phyloP scores from a whole-genome alignment of 768 basidiomycete species.

The Brasilioporus rufonigricans region DNA sequence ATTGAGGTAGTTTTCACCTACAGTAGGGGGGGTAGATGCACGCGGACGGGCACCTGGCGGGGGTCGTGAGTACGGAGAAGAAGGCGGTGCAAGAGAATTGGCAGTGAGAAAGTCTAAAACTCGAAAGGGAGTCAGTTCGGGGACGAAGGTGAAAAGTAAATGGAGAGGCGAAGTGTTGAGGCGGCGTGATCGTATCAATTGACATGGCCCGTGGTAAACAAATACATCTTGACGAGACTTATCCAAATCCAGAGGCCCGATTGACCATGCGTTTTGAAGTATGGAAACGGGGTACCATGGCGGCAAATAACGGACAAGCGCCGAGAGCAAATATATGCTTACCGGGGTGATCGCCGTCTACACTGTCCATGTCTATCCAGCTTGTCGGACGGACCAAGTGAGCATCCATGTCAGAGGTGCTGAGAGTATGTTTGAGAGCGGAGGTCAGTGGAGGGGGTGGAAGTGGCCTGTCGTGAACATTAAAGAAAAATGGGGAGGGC shows the following conservation, averaged over 20 bases:
- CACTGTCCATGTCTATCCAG: slow-evolving; percentile 23
- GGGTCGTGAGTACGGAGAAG: slow-evolving; percentile 33
- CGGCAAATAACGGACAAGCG: slow-evolving; percentile 5
- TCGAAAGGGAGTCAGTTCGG: slow-evolving; percentile 20
- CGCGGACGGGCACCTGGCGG: slow-evolving; percentile 36
- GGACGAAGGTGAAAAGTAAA: slow-evolving; percentile 16
- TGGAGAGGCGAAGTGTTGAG: slow-evolving; percentile 5
- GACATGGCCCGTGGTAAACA: slow-evolving; percentile 25
- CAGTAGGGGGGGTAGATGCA: slow-evolving; percentile 37
- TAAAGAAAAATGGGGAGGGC: slow-evolving; percentile 7
- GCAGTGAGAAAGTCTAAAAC: slow-evolving; percentile 29
- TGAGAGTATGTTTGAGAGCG: slow-evolving; percentile 17
- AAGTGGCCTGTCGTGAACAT: slow-evolving; percentile 37
- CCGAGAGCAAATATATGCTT: slow-evolving; percentile 13
- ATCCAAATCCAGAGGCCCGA: slow-evolving; percentile 6
- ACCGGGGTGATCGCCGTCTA: slow-evolving; percentile 16
- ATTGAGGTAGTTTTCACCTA: slow-evolving; percentile 25
- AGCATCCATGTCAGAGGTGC: slow-evolving; percentile 26
- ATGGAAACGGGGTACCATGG: slow-evolving; percentile 16
- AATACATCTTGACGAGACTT: slow-evolving; percentile 12
- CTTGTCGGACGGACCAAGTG: slow-evolving; percentile 20
- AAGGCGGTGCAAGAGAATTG: slow-evolving; percentile 31
- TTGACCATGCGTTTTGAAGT: slow-evolving; percentile 8
- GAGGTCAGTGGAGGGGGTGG: slow-evolving; percentile 38
- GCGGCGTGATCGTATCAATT: slow-evolving; percentile 13